Percentiles rank a stretch among this genome's conserved stretches.
These are phyloP conservation scores for Candida berthetii DNA, from an alignment of 805 yeast genomes.

Conservation along the genomic window DNA sequence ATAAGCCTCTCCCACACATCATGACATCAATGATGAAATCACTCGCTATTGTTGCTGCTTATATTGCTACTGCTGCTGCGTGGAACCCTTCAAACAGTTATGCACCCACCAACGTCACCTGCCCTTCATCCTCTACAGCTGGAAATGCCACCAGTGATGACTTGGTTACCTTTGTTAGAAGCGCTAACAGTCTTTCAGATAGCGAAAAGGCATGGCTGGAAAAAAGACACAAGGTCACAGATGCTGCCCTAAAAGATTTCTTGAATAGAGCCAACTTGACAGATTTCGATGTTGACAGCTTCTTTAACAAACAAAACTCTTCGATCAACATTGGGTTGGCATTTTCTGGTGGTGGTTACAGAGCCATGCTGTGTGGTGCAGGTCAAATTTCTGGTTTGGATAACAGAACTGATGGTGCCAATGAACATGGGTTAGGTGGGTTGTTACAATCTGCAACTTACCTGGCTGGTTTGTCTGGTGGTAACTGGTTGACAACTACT, in stretches of 20 bases:
- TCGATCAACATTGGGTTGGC: conserved; percentile 51
- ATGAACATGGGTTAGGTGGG: conserved; percentile 60
- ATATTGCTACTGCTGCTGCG: conserved; percentile 9
- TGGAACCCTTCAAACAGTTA: conserved; percentile 57
- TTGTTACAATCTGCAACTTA: conserved; percentile 65
- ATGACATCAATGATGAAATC: not conserved
- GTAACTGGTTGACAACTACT: conserved; percentile 74
- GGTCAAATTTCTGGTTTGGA: conserved; percentile 78
- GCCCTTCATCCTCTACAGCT: conserved; percentile 30
- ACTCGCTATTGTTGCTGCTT: not conserved
- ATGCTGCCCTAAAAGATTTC: conserved; percentile 21
- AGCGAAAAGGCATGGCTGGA: conserved; percentile 49
- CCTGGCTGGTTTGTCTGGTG: conserved; percentile 75
- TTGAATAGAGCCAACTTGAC: conserved; percentile 41
- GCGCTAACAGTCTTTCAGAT: conserved; percentile 38
- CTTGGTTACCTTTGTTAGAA: conserved; percentile 32
- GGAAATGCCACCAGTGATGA: conserved; percentile 9
- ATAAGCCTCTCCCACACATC: no score
- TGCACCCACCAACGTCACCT: conserved; percentile 53
- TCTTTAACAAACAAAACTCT: conserved; percentile 26
- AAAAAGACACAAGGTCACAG: conserved; percentile 25
- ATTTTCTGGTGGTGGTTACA: conserved; percentile 82
- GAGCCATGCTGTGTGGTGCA: conserved; percentile 85
- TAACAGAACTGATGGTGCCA: conserved; percentile 53
- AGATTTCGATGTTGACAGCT: conserved; percentile 34